These are phyloP conservation scores for Exophiala dermatitidis DNA, from an alignment of 2,329 filamentous ascomycete species.

Conservation along the genomic window DNA sequence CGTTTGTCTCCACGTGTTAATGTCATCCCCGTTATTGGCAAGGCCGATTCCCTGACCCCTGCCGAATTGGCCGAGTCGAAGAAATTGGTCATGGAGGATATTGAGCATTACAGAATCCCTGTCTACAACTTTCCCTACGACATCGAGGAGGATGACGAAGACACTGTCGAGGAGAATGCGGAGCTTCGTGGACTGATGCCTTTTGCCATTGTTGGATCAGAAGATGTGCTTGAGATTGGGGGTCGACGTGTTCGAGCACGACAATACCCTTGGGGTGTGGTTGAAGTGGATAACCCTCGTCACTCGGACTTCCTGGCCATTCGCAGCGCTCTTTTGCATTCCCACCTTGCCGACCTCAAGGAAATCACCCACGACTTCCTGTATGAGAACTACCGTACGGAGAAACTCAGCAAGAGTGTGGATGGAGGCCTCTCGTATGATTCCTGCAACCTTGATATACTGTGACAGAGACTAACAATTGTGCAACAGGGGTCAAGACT, in stretches of 20 bases:
- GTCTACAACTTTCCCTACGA: slow-evolving; percentile 99
- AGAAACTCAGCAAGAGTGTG: slow-evolving; percentile 99
- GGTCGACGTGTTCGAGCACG: slow-evolving; percentile 86
- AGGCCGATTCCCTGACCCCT: slow-evolving; percentile 93
- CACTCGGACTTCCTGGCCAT: slow-evolving; percentile 98
- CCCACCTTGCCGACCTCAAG: slow-evolving; percentile 95
- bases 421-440: slow-evolving; percentile 83
- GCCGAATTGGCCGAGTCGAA: slow-evolving; percentile 97
- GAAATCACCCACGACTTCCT: slow-evolving; percentile 99
- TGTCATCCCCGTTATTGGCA: slow-evolving; percentile 97
- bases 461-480: slow-evolving; percentile 15
- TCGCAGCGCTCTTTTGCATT: slow-evolving; percentile 91
- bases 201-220: slow-evolving; percentile 96
- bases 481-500: slow-evolving; percentile 53
- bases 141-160: slow-evolving; percentile 98
- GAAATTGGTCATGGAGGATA: slow-evolving; percentile 99
- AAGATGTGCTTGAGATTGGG: slow-evolving; percentile 89
- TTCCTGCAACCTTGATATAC: slow-evolving; percentile 17
- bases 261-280: slow-evolving; percentile 98
- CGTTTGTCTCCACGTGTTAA: slow-evolving; percentile 96
- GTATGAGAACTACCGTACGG: slow-evolving; percentile 99
- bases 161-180: slow-evolving; percentile 98
- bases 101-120: slow-evolving; percentile 98
- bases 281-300: slow-evolving; percentile 97
- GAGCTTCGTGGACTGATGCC: slow-evolving; percentile 97